Evolutionary conservation across 768 basidiomycete species (phyloP), one percentile per base, ranked within the genome.

Genomic region (Cyclocybe aegerita): DNA sequence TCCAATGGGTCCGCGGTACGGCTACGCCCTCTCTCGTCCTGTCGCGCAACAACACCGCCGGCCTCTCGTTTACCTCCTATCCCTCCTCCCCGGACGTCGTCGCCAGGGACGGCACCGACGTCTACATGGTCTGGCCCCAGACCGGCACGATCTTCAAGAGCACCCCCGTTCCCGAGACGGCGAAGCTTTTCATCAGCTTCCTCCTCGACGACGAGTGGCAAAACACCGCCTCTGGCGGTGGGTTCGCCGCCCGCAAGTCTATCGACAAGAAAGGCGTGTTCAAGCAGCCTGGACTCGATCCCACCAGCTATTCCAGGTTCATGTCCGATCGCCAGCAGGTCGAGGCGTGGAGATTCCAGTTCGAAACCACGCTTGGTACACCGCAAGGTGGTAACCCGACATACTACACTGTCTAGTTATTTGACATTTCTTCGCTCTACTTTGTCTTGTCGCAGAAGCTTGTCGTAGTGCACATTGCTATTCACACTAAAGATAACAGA

Each of bases 51-150:
- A 36, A 43, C 11, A 23, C 39, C 46, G 32, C 40, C 39, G 33
- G 35, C 32, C 15, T 50, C 41, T 38, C 49, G 34, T 53, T 53
- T 34, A 43, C 52, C 15, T 33, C 52, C 2, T 42, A 35, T 33
- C 37, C 33, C 11, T 11, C 9, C 33, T 53, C 42, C 41, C 46
- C 46, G 8, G 15, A n/a, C 6, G 34, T 11, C 2, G 44, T 46
- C 9, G 31, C 44, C 9, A 17, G 33, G 14, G 14, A 14, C 1
- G 32, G 11, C 4, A 39, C 52, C 1, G 62, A 63, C 45, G 49
- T 49, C n/a, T 56, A 54, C 52, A 60, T 63, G 57, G 52, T 52
- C n/a, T 63, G 62, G 62, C 59, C 62, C 4, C 62, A 63, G 42
- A 63, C 62, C 9, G 57, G 50, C 29, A 54, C 54, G 12, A 63